phyloP scores from a whole-genome alignment of 2,329 filamentous ascomycete species.

The Pestalotiopsis sp. region DNA sequence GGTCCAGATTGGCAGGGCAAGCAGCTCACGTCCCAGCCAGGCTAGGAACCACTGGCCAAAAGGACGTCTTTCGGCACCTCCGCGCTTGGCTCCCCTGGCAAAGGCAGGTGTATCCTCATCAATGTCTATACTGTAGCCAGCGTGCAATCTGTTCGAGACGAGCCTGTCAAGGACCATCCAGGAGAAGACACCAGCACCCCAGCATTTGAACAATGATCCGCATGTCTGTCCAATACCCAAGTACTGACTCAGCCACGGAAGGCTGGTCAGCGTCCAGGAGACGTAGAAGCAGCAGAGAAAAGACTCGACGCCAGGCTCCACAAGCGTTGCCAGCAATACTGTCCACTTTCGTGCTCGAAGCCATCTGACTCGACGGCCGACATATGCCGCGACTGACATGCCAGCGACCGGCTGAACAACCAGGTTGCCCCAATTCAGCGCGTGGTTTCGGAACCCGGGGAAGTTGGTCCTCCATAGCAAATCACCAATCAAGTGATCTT shows the following conservation, averaged over 20 bases:
- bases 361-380: constrained; percentile 84
- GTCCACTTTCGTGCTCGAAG: constrained; percentile 93
- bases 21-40: constrained; percentile 81
- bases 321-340: constrained; percentile 82
- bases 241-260: constrained; percentile 62
- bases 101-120: constrained; percentile 78
- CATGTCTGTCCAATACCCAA: constrained; percentile 67
- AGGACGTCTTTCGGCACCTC: constrained; percentile 50
- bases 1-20: constrained; percentile 88
- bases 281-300: constrained; percentile 82
- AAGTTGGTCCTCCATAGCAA: constrained; percentile 77
- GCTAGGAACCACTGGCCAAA: constrained; percentile 76
- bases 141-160: constrained; percentile 75
- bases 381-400: constrained; percentile 78
- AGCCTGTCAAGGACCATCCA: constrained; percentile 81
- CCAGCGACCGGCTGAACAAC: constrained; percentile 87
- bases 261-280: constrained; percentile 75
- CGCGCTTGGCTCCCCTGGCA: constrained; percentile 50
- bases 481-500: constrained; percentile 95
- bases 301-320: constrained; percentile 90
- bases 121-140: constrained; percentile 68
- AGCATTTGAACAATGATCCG: constrained; percentile 65
- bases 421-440: constrained; percentile 80
- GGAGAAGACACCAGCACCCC: constrained; percentile 62
- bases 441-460: constrained; percentile 75